Percentiles rank a stretch among this genome's conserved stretches.
phyloP scores from a whole-genome alignment of 768 basidiomycete genomes.

The Candolleomyces efflorescens region DNA sequence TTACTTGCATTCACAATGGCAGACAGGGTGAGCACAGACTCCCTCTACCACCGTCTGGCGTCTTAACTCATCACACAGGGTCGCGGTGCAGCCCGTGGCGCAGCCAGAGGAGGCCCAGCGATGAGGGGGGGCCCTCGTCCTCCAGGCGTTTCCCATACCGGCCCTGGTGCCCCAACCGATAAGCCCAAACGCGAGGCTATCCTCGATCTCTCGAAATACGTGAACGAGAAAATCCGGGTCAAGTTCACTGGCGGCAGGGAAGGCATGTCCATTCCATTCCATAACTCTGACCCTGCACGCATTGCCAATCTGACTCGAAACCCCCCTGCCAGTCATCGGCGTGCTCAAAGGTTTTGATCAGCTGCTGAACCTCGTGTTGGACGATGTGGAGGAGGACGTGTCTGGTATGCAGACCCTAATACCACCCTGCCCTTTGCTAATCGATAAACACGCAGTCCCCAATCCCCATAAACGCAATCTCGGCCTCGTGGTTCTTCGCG shows the following conservation, averaged over 20 bases:
- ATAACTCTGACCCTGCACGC: not conserved
- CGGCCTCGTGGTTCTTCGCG: slow-evolving; percentile 86
- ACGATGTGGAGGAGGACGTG: slow-evolving; percentile 86
- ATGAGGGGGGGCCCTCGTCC: slow-evolving; percentile 29
- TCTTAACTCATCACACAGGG: slow-evolving; percentile 43
- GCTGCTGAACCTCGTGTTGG: slow-evolving; percentile 92
- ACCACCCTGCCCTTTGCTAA: not conserved
- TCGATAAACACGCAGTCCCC: slow-evolving; percentile 42
- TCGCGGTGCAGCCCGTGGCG: slow-evolving; percentile 50
- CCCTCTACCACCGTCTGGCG: slow-evolving; percentile 10
- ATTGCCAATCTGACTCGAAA: not conserved
- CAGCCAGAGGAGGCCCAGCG: not conserved
- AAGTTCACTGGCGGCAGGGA: slow-evolving; percentile 98
- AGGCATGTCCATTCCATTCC: slow-evolving; percentile 51
- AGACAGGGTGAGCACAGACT: slow-evolving; percentile 46
- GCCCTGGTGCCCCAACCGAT: slow-evolving; percentile 44
- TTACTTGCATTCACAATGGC: slow-evolving; percentile 32
- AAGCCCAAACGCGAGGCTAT: slow-evolving; percentile 93
- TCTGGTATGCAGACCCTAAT: slow-evolving; percentile 46
- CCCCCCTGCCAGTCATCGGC: slow-evolving; percentile 64
- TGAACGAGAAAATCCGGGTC: slow-evolving; percentile 87
- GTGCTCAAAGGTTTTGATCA: slow-evolving; percentile 96
- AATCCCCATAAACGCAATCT: slow-evolving; percentile 61
- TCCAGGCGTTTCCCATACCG: slow-evolving; percentile 29
- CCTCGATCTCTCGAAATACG: slow-evolving; percentile 92